A percentile compares a stretch with the other conserved stretches of the same genome.
These are phyloP conservation scores for Hypoxylon sp. DNA, from an alignment of 2,329 filamentous ascomycete species.

Conservation along the genomic window DNA sequence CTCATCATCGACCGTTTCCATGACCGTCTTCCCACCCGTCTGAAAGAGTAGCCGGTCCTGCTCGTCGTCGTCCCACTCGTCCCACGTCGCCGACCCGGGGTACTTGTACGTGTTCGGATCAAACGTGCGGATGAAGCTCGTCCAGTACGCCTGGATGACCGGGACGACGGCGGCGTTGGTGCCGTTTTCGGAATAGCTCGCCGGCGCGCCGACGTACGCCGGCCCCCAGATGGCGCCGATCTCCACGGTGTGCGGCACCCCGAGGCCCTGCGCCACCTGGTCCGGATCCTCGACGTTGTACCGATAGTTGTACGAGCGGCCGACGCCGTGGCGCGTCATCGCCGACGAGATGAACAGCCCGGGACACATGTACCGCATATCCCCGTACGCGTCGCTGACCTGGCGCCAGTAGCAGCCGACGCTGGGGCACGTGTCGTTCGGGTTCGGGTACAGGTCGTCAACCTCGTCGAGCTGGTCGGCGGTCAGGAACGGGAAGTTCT, in stretches of 20 bases:
- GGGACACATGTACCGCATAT: slow-evolving; percentile 74
- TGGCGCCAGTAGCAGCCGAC: slow-evolving; percentile 69
- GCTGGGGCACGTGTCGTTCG: slow-evolving; percentile 59
- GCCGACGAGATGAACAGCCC: slow-evolving; percentile 65
- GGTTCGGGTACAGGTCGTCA: slow-evolving; percentile 67
- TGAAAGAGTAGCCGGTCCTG: slow-evolving; percentile 57
- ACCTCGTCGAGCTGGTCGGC: slow-evolving; percentile 62
- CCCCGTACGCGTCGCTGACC: slow-evolving; percentile 69
- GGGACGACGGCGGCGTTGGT: slow-evolving; percentile 69
- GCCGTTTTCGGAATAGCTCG: slow-evolving; percentile 64
- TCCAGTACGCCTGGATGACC: slow-evolving; percentile 77
- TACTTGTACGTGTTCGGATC: slow-evolving; percentile 68
- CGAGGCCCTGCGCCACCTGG: slow-evolving; percentile 65
- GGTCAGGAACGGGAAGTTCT: slow-evolving; percentile 69
- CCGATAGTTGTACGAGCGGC: slow-evolving; percentile 73
- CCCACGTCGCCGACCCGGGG: slow-evolving; percentile 44
- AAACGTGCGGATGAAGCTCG: slow-evolving; percentile 74
- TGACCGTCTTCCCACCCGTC: slow-evolving; percentile 56
- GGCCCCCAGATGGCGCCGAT: slow-evolving; percentile 75
- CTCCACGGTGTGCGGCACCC: slow-evolving; percentile 76
- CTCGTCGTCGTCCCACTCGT: slow-evolving; percentile 39
- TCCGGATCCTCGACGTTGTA: slow-evolving; percentile 73
- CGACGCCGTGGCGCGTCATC: slow-evolving; percentile 50
- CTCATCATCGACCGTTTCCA: slow-evolving; percentile 57
- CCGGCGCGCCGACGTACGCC: slow-evolving; percentile 64